Conservation (phyloP, 2,329 filamentous ascomycete species). For the Scopulariopsis brevicaulis region DNA sequence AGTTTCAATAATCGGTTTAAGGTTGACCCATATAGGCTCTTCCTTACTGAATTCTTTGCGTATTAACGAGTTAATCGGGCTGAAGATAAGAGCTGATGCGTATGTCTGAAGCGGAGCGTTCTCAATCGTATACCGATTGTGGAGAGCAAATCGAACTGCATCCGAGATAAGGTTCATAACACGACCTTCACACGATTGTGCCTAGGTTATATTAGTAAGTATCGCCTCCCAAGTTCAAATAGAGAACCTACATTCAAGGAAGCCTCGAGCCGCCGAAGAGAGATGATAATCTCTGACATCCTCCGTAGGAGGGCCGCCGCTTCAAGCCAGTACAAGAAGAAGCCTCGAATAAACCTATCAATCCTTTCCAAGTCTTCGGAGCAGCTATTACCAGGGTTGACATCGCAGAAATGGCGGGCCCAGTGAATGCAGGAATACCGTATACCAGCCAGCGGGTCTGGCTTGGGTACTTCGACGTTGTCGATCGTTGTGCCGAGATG, state of each 20-base stretch:
- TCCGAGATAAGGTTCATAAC: conserved; percentile 12
- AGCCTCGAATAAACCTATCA: neutral
- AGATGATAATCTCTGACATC: conserved; percentile 11
- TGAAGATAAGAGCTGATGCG: conserved; percentile 17
- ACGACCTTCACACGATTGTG: conserved; percentile 1
- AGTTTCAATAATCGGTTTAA: neutral
- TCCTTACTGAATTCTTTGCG: neutral
- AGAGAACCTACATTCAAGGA: conserved; percentile 6
- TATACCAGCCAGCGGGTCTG: conserved; percentile 10
- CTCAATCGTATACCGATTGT: conserved; percentile 13
- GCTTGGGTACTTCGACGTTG: conserved; percentile 5
- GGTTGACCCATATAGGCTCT: neutral
- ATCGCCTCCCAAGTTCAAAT: neutral
- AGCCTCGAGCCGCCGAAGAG: conserved; percentile 11
- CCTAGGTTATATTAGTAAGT: conserved; percentile 5
- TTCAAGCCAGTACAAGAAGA: conserved; percentile 26
- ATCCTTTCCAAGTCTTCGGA: neutral
- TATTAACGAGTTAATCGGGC: neutral
- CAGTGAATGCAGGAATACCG: conserved; percentile 19
- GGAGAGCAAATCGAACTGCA: conserved; percentile 15
- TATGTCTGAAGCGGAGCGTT: conserved; percentile 18
- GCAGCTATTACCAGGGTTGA: neutral
- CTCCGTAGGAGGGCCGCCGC: conserved; percentile 20
- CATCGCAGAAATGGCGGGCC: conserved; percentile 18
- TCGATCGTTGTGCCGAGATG: conserved; percentile 12